These are phyloP conservation scores for Trichoderma virens DNA, from an alignment of 495 filamentous ascomycete genomes.

Conservation along the genomic window DNA sequence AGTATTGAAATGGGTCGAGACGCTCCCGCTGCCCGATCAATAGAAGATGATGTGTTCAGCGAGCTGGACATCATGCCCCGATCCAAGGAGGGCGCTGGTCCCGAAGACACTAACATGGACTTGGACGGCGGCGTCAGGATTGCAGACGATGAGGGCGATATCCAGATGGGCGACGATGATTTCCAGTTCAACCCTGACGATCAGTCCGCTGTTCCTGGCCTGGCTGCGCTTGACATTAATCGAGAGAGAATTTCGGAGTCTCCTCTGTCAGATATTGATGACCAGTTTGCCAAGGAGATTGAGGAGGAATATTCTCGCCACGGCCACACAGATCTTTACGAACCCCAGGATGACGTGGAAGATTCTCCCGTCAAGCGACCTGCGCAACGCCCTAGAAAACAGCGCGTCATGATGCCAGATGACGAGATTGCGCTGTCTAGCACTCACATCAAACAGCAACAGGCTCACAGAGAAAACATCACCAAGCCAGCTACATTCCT, in stretches of 20 bases:
- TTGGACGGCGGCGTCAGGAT: constrained; percentile 44
- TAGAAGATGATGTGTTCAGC: constrained; percentile 68
- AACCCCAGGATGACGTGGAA: constrained; percentile 46
- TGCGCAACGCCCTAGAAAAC: constrained; percentile 65
- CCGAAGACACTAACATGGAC: constrained; percentile 31
- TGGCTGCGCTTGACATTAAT: constrained; percentile 34
- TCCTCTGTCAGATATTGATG: constrained; percentile 63
- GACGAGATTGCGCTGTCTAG: constrained; percentile 50
- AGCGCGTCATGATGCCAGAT: constrained; percentile 66
- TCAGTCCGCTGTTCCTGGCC: constrained; percentile 37
- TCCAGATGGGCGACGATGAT: constrained; percentile 54
- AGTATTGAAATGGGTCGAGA: constrained; percentile 85
- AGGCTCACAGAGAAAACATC: constrained; percentile 71
- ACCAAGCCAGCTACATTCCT: constrained; percentile 70
- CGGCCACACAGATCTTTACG: constrained; percentile 45
- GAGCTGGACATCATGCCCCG: constrained; percentile 47
- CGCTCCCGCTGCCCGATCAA: constrained; percentile 52
- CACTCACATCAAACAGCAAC: constrained; percentile 63
- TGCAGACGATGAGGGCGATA: constrained; percentile 52
- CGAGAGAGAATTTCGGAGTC: constrained; percentile 56
- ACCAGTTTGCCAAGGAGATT: constrained; percentile 42
- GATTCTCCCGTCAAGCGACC: constrained; percentile 44
- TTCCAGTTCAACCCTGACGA: constrained; percentile 43
- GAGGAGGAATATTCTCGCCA: constrained; percentile 46
- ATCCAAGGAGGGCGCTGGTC: constrained; percentile 32